Evolutionary conservation across 176 grass and related monocot species (phyloP).

Genomic region (sorghum (Sorghum bicolor)): Sorghum_bicolor_NCBIv3 NC_012870.2:19551501-19552000

Average conservation of each 20-base stretch:
- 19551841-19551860: background rate
- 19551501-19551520: background rate
- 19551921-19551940: background rate
- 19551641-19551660: background rate
- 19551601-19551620: background rate
- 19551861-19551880: background rate
- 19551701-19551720: background rate
- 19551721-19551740: background rate
- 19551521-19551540: background rate
- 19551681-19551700: background rate
- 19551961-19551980: background rate
- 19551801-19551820: background rate
- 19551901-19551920: background rate
- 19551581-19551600: constrained; percentile 3
- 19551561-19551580: background rate
- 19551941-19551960: background rate
- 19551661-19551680: background rate
- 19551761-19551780: no score
- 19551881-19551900: background rate
- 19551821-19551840: background rate
- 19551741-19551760: background rate
- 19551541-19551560: background rate
- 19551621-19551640: background rate
- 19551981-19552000: background rate
- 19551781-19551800: background rate